A percentile compares a stretch with the other conserved stretches of the same genome.
phyloP scores from a whole-genome alignment of 495 filamentous ascomycete species.

The Arthonia radiata region DNA sequence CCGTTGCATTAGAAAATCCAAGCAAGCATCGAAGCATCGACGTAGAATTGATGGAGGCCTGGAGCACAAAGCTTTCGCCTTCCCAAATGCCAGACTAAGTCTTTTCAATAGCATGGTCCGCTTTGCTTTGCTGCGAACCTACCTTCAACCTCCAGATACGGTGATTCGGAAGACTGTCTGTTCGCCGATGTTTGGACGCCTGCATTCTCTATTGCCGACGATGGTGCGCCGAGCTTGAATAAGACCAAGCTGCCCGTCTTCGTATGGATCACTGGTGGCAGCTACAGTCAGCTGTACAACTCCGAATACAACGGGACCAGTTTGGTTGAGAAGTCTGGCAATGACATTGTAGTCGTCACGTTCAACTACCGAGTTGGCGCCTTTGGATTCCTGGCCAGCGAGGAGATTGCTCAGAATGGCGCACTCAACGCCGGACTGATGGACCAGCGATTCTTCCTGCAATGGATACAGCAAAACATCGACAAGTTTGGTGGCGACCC shows the following conservation, averaged over 20 bases:
- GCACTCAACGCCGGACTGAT: conserved; percentile 4
- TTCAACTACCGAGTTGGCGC: conserved; percentile 5
- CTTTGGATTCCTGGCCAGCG: conserved; percentile 3
- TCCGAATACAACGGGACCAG: conserved; percentile 4
- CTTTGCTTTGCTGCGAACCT: too few species aligned
- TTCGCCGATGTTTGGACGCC: too few species aligned
- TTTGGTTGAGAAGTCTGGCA: conserved; percentile 2
- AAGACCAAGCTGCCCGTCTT: conserved; percentile 6
- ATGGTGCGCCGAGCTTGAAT: too few species aligned
- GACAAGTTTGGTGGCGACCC: conserved; percentile 5
- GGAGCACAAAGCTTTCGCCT: too few species aligned
- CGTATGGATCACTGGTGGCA: conserved; percentile 3
- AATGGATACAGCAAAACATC: conserved; percentile 5
- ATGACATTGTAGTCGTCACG: conserved; percentile 6
- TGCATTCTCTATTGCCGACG: too few species aligned
- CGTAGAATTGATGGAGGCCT: too few species aligned
- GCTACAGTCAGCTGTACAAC: conserved; percentile 2
- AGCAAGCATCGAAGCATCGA: too few species aligned
- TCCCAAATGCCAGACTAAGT: too few species aligned
- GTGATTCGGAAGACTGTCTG: too few species aligned
- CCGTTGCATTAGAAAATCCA: too few species aligned
- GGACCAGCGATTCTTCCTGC: conserved; percentile 4
- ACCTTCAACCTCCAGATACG: too few species aligned
- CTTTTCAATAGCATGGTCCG: too few species aligned
- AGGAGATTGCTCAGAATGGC: conserved; percentile 4